Conservation (phyloP, 257 asterid genomes). For the Henckelia pumila region DNA sequence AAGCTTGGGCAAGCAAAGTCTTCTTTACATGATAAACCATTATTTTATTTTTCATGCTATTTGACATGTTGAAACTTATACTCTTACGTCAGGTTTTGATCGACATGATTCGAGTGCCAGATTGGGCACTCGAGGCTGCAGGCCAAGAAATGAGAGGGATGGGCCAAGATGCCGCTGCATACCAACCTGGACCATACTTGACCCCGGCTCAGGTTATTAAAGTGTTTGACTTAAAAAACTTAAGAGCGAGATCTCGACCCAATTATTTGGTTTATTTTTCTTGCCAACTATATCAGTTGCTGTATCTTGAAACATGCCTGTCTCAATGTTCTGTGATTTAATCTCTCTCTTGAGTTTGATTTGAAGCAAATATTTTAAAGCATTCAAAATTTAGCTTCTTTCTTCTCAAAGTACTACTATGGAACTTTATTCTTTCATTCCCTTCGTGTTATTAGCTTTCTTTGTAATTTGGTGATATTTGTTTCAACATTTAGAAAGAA, state of each 20-base stretch:
- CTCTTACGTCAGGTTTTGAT: conserved; percentile 59
- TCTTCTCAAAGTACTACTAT: neutral
- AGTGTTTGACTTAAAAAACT: neutral
- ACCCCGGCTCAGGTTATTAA: conserved; percentile 87
- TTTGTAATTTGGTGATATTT: neutral
- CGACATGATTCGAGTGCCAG: conserved; percentile 95
- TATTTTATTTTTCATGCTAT: neutral
- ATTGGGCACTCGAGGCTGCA: conserved; percentile 96
- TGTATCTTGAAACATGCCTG: neutral
- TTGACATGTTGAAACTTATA: conserved; percentile 16
- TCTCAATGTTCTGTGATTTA: neutral
- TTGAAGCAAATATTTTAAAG: neutral
- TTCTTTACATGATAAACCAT: neutral
- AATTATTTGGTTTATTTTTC: neutral
- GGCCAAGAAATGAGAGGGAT: conserved; percentile 96
- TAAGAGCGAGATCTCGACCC: neutral
- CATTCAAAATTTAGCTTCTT: neutral
- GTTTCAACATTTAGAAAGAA: conserved; percentile 59
- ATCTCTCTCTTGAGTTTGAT: neutral
- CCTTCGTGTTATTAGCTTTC: neutral
- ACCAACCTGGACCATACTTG: conserved; percentile 86
- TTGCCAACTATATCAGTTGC: neutral
- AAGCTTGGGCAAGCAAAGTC: no score
- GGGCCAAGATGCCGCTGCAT: conserved; percentile 88
- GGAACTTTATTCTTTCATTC: neutral